Base-by-base conservation (phyloP, 2,329 filamentous ascomycete species). In the Sclerotinia trifoliorum region DNA sequence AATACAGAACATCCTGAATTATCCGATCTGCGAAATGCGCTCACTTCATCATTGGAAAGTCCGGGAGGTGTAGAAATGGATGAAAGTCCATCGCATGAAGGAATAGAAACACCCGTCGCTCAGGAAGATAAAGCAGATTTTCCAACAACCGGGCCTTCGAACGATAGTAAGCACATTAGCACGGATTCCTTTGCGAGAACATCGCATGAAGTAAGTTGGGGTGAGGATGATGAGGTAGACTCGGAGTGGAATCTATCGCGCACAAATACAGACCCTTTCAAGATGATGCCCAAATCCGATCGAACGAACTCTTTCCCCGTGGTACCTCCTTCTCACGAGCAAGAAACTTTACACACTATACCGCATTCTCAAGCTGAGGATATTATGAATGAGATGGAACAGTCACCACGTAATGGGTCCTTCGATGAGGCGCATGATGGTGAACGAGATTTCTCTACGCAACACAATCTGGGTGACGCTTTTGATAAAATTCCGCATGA, bases 151-250 rank as follows among this genome's bases (percentile, higher is more conserved):
- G 70, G 68, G 2, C 73, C 72, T 29, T 73, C 71, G n/a, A 78
- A 79, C 26, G 74, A 78, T 24, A 80, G 82, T 35, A 86, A 87
- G 71, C 87, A 89, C 75, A 77, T 83, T 13, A 89, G 86, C 77
- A 86, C 83, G 60, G 82, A 84, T 75, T 90, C 88, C 0, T 90
- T 90, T 77, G 82, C 86, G 15, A 83, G 87, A 48, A 90, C 88
- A 17, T 85, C 87, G 15, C 84, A 88, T 68, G 86, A 88, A 65
- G 79, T 88, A 32, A 87, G 81, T 75, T 88, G 86, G 79, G 82
- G 81, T 67, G 85, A 86, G 51, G 86, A 87, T 29, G 80, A 84
- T 66, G 86, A 88, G 29, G 75, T 76, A 4, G 76, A 78, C 54
- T 70, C 78, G n/a, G 86, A 88, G 70, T 88, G 84, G 83, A 83